phyloP scores from a whole-genome alignment of 2,329 filamentous ascomycete species.

The Ramularia collo-cygni region DNA sequence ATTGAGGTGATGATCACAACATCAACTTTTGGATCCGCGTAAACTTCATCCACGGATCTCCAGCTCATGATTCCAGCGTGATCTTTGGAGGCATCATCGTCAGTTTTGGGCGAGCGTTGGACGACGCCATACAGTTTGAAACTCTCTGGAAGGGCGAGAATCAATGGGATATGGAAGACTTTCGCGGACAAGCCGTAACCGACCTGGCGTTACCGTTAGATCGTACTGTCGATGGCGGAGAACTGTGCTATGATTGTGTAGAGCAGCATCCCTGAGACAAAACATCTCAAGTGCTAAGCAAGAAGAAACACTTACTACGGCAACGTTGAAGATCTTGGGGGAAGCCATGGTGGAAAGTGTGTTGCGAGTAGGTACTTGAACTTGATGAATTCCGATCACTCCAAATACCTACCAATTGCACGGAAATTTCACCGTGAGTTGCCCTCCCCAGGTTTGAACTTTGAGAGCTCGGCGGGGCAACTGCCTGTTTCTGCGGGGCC shows the following conservation, averaged over 20 bases:
- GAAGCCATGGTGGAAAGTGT: conserved; percentile 11
- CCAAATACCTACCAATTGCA: too few species aligned
- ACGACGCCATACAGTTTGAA: conserved; percentile 68
- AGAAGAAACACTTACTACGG: conserved; percentile 47
- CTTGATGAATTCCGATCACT: too few species aligned
- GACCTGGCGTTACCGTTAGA: too few species aligned
- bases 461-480: conserved; percentile 11
- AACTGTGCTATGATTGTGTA: too few species aligned
- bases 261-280: too few species aligned
- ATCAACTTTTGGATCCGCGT: conserved; percentile 60
- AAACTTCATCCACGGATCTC: conserved; percentile 54
- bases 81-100: conserved; percentile 62
- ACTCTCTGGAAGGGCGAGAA: conserved; percentile 52
- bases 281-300: too few species aligned
- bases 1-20: conserved; percentile 66
- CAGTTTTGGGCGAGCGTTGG: conserved; percentile 60
- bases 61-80: conserved; percentile 60
- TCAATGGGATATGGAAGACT: conserved; percentile 77
- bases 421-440: too few species aligned
- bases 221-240: too few species aligned
- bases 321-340: conserved; percentile 44
- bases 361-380: conserved; percentile 3
- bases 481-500: conserved; percentile 15
- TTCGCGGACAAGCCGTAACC: conserved; percentile 63
- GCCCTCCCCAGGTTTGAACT: conserved; percentile 8